Evolutionary conservation across 345 rosid species (phyloP).

Genomic region (Aegle marmelos): DNA sequence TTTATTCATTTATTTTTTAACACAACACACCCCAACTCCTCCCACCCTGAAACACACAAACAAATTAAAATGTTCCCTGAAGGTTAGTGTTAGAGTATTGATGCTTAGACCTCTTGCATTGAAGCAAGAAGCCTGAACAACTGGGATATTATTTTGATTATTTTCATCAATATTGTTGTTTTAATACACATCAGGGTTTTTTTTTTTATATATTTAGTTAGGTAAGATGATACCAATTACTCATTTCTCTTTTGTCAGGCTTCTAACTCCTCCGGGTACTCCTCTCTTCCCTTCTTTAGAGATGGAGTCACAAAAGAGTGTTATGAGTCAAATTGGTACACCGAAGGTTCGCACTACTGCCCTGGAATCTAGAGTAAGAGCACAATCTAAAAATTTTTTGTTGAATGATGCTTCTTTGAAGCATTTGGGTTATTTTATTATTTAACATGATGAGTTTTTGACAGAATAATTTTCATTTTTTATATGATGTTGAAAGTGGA

Average conservation of each 20-base stretch:
- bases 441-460: not conserved
- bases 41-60: not conserved
- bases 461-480: not conserved
- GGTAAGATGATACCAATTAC: slow-evolving; percentile 9
- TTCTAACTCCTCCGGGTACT: slow-evolving; percentile 94
- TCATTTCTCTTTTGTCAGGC: slow-evolving; percentile 51
- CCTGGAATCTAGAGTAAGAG: slow-evolving; percentile 78
- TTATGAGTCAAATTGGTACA: slow-evolving; percentile 65
- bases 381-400: not conserved
- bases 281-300: slow-evolving; percentile 97
- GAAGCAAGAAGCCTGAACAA: not conserved
- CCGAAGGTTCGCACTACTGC: slow-evolving; percentile 62
- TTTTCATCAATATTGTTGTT: not conserved
- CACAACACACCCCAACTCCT: not conserved
- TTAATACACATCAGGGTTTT: not conserved
- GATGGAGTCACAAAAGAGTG: slow-evolving; percentile 77
- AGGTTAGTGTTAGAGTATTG: not conserved
- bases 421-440: not conserved
- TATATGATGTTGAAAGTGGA: not conserved
- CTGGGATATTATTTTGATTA: not conserved
- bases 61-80: not conserved
- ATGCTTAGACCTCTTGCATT: not conserved
- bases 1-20: not conserved
- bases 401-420: slow-evolving; percentile 6
- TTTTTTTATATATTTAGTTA: not conserved